Conservation (phyloP, 371 early-diverging fungal genomes). For the Parasitella parasitica region DNA sequence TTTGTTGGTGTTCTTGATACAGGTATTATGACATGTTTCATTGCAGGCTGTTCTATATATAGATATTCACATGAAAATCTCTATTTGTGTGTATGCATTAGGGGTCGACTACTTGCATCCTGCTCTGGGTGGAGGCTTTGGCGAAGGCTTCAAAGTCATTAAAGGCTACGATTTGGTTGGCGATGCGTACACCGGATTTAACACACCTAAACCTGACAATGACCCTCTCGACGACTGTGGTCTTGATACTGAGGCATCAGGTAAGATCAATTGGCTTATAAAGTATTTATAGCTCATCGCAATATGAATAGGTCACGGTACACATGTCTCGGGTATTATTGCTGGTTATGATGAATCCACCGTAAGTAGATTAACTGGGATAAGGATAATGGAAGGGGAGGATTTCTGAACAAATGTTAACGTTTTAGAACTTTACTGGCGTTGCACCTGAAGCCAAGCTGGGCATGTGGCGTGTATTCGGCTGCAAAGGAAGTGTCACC, state of each 20-base stretch:
- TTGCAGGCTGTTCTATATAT: neutral
- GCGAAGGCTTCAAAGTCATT: slow-evolving; percentile 53
- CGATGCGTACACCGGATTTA: slow-evolving; percentile 43
- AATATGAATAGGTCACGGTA: slow-evolving; percentile 48
- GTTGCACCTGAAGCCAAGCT: slow-evolving; percentile 67
- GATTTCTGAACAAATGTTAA: neutral
- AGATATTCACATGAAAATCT: slow-evolving; percentile 1
- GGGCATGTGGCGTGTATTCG: slow-evolving; percentile 68
- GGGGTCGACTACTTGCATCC: slow-evolving; percentile 71
- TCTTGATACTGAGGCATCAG: slow-evolving; percentile 32
- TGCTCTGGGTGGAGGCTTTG: slow-evolving; percentile 71
- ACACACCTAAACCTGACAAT: slow-evolving; percentile 25
- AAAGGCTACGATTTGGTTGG: slow-evolving; percentile 65
- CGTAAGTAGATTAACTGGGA: slow-evolving; percentile 20
- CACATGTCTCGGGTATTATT: slow-evolving; percentile 69
- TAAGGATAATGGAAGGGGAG: neutral
- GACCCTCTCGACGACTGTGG: slow-evolving; percentile 33
- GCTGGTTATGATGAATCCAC: slow-evolving; percentile 50
- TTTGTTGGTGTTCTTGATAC: slow-evolving; percentile 74
- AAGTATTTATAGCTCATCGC: too few relatives aligned
- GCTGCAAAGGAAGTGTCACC: slow-evolving; percentile 62
- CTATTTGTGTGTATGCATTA: neutral
- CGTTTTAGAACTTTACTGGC: slow-evolving; percentile 53
- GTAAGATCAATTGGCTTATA: neutral
- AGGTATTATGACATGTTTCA: slow-evolving; percentile 34